A percentile compares a stretch with the other conserved stretches of the same genome.
phyloP scores from a whole-genome alignment of 2,329 filamentous ascomycete genomes.

The Trichoderma oligosporum region DNA sequence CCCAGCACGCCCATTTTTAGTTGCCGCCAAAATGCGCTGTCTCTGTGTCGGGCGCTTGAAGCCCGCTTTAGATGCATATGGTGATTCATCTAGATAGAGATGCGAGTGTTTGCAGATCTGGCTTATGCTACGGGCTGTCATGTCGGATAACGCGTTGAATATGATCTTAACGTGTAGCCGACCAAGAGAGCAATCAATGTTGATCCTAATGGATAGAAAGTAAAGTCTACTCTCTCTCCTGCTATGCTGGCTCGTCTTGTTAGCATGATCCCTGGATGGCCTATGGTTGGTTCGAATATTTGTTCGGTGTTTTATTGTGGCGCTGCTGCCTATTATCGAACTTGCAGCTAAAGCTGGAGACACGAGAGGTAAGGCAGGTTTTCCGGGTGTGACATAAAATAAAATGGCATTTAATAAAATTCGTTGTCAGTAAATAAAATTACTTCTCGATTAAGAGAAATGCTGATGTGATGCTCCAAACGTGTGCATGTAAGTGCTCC shows the following conservation, averaged over 20 bases:
- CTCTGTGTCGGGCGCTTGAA: slow-evolving; percentile 30
- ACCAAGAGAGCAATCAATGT: too few species aligned
- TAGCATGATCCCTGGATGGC: not conserved
- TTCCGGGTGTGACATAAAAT: too few species aligned
- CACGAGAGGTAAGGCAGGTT: not conserved
- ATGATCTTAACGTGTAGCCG: not conserved
- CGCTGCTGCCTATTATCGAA: not conserved
- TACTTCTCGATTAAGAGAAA: too few species aligned
- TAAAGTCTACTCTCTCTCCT: not conserved
- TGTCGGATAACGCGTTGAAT: not conserved
- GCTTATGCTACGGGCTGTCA: not conserved
- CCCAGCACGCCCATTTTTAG: slow-evolving; percentile 25
- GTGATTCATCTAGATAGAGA: slow-evolving; percentile 13
- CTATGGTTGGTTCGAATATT: not conserved
- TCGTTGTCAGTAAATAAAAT: too few species aligned
- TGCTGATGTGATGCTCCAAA: too few species aligned
- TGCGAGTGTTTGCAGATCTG: slow-evolving; percentile 1
- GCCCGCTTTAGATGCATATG: slow-evolving; percentile 19
- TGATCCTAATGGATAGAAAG: not conserved
- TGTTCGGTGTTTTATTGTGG: not conserved
- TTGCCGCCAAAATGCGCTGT: slow-evolving; percentile 31
- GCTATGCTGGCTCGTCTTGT: too few species aligned
- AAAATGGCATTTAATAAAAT: too few species aligned
- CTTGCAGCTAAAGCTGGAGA: not conserved
- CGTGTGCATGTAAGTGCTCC: too few species aligned